Base-by-base conservation (phyloP, 345 rosid species). In the Camelina laxa region DNA sequence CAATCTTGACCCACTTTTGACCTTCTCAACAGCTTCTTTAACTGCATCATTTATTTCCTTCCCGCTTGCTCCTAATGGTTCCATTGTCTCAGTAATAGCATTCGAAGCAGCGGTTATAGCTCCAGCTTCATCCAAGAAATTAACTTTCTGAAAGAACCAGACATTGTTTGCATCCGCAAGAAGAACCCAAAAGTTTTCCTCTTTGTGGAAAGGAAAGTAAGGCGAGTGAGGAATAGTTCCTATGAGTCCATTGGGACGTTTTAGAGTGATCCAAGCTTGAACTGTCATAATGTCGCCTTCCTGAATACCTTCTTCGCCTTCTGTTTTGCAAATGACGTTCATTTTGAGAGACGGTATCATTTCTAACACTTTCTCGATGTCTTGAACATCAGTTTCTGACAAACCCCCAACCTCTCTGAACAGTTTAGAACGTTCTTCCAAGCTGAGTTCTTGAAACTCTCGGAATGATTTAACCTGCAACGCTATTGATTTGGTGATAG, bases 221-320 rank as follows among this genome's bases (percentile, higher is more conserved):
- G 97, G 97, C 13, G 93, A 78, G 61, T 92, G 99, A 27, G 99
- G 97, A 24, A 95, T 86, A 41, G 92, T 94, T 20, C 91, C 84
- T 0, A 84, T 75, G 5, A 95, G 84, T 62, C 96, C 98, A 56
- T 87, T 92, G 21, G 79, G 84, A 45, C 97, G 96, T 74, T 86
- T 82, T 16, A 92, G 87, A 14, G 90, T 85, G 59, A 92, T 79
- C 99, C 98, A 92, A 70, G 97, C 91, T 72, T 95, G 89, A 66
- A 90, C 41, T 0, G 98, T 90, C 50, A 87, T 86, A 11, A 87
- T 47, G 22, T 95, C 98, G 4, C 94, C 99, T 82, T 95, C 98
- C 74, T 90, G 98, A 54, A 95, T 85, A 24, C 98, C 97, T 67
- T 92, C 97, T 83, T 95, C 98, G 21, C 98, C 99, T 73, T 87